A percentile compares a stretch with the other conserved stretches of the same genome.
Conservation (phyloP, 2,329 filamentous ascomycete species). For the Fusarium sp. region DNA sequence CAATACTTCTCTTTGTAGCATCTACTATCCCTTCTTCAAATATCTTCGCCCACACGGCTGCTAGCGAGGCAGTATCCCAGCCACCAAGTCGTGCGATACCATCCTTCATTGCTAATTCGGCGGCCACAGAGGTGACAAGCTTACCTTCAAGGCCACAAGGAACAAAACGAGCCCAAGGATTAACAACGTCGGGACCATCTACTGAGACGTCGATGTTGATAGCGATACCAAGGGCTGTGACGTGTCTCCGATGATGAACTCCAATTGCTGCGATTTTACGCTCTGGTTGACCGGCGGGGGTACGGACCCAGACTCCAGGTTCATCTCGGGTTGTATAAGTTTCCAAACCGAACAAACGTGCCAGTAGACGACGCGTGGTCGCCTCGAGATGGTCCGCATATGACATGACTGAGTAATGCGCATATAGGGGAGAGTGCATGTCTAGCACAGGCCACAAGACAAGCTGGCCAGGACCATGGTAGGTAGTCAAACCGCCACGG, state of each 20-base stretch:
- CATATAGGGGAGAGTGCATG: constrained; percentile 67
- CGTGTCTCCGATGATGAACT: constrained; percentile 86
- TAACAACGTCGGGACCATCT: constrained; percentile 47
- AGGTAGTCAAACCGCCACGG: constrained; percentile 92
- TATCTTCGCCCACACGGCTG: constrained; percentile 45
- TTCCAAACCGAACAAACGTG: constrained; percentile 63
- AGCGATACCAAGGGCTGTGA: constrained; percentile 86
- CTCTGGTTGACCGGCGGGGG: constrained; percentile 45
- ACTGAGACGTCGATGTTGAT: constrained; percentile 76
- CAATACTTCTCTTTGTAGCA: constrained; percentile 36
- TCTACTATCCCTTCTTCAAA: constrained; percentile 49
- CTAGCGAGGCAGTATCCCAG: constrained; percentile 45
- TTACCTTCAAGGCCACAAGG: constrained; percentile 87
- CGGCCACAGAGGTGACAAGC: constrained; percentile 77
- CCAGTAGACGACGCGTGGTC: constrained; percentile 74
- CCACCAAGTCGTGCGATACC: constrained; percentile 13
- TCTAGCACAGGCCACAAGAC: constrained; percentile 95
- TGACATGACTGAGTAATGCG: constrained; percentile 71
- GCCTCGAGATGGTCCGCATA: constrained; percentile 84
- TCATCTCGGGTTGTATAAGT: constrained; percentile 72
- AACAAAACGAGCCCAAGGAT: constrained; percentile 77
- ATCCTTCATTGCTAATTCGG: constrained; percentile 51
- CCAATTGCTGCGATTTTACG: constrained; percentile 90
- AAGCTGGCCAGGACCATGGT: constrained; percentile 92
- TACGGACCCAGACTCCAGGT: constrained; percentile 82